Base-by-base conservation (phyloP, 2,329 filamentous ascomycete species). In the Exserohilum turcica region DNA sequence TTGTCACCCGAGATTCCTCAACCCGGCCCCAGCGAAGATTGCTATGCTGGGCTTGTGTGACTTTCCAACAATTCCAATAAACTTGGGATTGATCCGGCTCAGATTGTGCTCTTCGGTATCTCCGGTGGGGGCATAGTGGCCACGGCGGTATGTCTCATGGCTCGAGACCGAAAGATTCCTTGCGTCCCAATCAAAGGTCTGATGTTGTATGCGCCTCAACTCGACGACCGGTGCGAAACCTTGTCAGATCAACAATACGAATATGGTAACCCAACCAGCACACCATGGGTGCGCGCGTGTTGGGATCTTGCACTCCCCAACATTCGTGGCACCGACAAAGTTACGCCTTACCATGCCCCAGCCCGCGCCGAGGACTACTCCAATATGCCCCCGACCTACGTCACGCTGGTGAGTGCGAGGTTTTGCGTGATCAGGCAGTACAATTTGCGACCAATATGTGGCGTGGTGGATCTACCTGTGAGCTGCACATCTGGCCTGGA, bases 91-190 rank as follows among this genome's bases (percentile, higher is more conserved):
- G 77, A 81, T 57, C 65, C 68, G 0, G 54, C 56, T 0, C 69
- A 72, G 7, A 72, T 82, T 47, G 72, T 73, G 13, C 57, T 80
- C 36, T 71, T 74, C 44, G 79, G 79, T 3, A 73, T 76, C 36
- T 78, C 74, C 27, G 79, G 75, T 0, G 80, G 79, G 2, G 79
- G 73, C 12, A 74, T 72, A 2, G 61, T 81, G 1, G 77, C 76
- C 0, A 75, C 77, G 0, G 70, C 66, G 6, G 60, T 76, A 28
- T 69, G 73, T 1, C 60, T 80, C 40, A 24, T 24, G 21, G 21
- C 21, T 24, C 21, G 21, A 4, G 21, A 24, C 21, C 21, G 21
- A 24, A 24, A 24, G 7, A 7, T 7, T 24, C 21, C 7, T 5
- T 4, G 4, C 4, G 4, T 5, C 7, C 21, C 21, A 24, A 7